Percentiles rank a stretch among this genome's conserved stretches.
phyloP scores from a whole-genome alignment of 176 grass and related monocot species.

The Oryza meyeriana region DNA sequence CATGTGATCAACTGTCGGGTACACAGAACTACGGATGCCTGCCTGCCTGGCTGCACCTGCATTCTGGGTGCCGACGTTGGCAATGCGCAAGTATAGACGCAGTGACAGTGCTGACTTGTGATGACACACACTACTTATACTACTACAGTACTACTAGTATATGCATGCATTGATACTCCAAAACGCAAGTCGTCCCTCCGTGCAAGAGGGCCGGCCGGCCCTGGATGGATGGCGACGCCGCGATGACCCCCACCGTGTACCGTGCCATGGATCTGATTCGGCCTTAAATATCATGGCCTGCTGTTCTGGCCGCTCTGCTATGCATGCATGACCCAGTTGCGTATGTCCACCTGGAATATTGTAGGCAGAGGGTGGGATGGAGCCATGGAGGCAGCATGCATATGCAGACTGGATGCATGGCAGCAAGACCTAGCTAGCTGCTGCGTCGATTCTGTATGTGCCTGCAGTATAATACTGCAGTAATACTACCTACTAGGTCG shows the following conservation, averaged over 20 bases:
- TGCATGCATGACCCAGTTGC: background rate
- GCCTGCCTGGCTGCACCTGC: no score
- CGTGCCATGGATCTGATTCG: background rate
- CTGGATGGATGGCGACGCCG: background rate
- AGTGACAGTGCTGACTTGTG: background rate
- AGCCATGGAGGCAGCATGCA: background rate
- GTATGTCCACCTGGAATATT: background rate
- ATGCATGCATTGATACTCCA: no score
- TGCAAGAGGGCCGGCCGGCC: background rate
- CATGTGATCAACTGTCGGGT: background rate
- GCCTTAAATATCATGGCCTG: background rate
- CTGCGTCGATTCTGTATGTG: background rate
- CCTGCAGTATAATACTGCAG: no score
- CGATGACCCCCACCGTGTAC: background rate
- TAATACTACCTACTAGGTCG: no score
- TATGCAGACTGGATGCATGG: background rate
- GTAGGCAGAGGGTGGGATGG: background rate
- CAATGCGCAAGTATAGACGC: background rate
- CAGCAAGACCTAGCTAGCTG: background rate
- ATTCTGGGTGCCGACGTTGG: background rate
- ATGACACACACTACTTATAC: no score
- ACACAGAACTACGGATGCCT: background rate
- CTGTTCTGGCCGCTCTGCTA: background rate
- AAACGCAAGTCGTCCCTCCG: no score
- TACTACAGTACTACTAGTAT: no score